Conservation (phyloP, 1,284 basidiomycete species). For the Pseudozyma tsukubaensis region DNA sequence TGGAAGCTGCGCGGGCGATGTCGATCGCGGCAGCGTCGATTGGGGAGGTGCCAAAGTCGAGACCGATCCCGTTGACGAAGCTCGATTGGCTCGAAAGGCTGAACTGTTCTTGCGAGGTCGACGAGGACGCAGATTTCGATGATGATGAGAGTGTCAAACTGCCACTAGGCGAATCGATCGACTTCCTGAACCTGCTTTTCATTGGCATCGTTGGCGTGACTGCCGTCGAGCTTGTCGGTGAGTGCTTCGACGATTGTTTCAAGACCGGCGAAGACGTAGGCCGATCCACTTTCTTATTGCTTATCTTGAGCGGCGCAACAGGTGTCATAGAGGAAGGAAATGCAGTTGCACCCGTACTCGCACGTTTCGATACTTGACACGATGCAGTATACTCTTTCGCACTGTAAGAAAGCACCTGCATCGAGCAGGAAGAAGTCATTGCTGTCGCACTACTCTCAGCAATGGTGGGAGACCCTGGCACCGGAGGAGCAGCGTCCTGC, state of each 20-base stretch:
- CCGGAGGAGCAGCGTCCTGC: background rate
- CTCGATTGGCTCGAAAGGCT: too few relatives aligned
- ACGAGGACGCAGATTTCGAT: too few relatives aligned
- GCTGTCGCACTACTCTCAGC: background rate
- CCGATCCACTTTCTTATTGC: conserved; percentile 2
- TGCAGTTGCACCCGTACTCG: conserved; percentile 1
- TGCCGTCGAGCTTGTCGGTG: background rate
- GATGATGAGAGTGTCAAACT: too few relatives aligned
- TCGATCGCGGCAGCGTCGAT: too few relatives aligned
- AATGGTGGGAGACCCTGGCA: background rate
- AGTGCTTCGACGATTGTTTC: background rate
- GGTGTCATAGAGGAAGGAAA: background rate
- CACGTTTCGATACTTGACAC: background rate
- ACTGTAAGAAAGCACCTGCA: background rate
- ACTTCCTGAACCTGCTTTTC: too few relatives aligned
- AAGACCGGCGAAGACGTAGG: background rate
- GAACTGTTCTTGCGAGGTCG: too few relatives aligned
- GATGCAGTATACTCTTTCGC: background rate
- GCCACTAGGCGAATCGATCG: too few relatives aligned
- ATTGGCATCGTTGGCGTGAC: conserved; percentile 1
- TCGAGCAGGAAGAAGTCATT: conserved; percentile 1
- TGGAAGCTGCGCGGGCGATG: background rate
- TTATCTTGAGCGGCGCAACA: conserved; percentile 9
- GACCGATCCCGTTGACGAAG: too few relatives aligned
- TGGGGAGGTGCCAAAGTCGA: too few relatives aligned